A percentile compares a stretch with the other conserved stretches of the same genome.
Conservation (phyloP, 805 yeast genomes). For the Metschnikowia similis region DNA sequence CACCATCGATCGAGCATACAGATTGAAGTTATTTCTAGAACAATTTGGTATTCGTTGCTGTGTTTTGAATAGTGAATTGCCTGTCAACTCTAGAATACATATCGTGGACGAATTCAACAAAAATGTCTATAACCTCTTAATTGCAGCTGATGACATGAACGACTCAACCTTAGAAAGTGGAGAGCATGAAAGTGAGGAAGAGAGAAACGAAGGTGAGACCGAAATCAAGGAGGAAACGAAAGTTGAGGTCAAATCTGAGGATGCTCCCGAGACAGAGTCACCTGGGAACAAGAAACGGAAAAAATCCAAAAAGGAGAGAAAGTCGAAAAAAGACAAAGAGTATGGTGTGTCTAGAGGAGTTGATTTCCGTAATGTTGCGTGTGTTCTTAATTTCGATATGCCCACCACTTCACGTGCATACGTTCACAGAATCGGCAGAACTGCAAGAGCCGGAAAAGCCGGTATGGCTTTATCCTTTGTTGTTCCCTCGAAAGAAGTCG, state of each 20-base stretch:
- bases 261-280: neutral
- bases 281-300: neutral
- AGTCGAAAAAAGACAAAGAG: slow-evolving; percentile 56
- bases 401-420: slow-evolving; percentile 88
- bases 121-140: slow-evolving; percentile 76
- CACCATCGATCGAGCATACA: slow-evolving; percentile 91
- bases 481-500: slow-evolving; percentile 76
- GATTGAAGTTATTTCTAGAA: slow-evolving; percentile 83
- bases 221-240: slow-evolving; percentile 12
- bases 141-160: slow-evolving; percentile 90
- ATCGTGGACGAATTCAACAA: slow-evolving; percentile 94
- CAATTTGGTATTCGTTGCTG: slow-evolving; percentile 91
- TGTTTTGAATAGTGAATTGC: slow-evolving; percentile 87
- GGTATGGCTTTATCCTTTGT: slow-evolving; percentile 95
- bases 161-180: slow-evolving; percentile 50
- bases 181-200: slow-evolving; percentile 41
- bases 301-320: slow-evolving; percentile 18
- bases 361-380: slow-evolving; percentile 92
- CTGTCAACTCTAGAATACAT: slow-evolving; percentile 87
- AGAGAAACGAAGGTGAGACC: slow-evolving; percentile 1
- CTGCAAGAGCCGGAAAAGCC: slow-evolving; percentile 94
- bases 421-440: slow-evolving; percentile 92
- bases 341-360: slow-evolving; percentile 97
- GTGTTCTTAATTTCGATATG: slow-evolving; percentile 91
- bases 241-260: slow-evolving; percentile 12